Base-by-base conservation (phyloP, 768 basidiomycete genomes). In the Tulasnella sp. region DNA sequence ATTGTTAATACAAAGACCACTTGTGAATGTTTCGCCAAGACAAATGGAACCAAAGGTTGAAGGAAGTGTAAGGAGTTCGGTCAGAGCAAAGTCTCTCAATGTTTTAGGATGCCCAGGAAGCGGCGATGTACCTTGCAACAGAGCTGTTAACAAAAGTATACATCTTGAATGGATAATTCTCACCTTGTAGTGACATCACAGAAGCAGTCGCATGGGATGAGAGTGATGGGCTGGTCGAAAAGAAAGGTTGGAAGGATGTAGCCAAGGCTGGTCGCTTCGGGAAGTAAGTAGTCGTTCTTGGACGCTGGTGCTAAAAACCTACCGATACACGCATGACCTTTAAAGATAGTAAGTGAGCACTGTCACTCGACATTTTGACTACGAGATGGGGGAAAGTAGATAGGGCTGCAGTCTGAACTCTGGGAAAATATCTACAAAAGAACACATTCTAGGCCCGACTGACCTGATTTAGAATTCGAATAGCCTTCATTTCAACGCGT, bases 281-380 rank as follows among this genome's bases (percentile, higher is more conserved):
- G 28, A 19, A 40, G 20, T 15, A 44, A 35, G 41, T 13, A 0
- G 29, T 16, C 20, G 16, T 27, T 40, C 44, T 37, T 40, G 25
- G 27, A 15, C 19, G 15, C 6, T 28, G n/a, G 16, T 13, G 20
- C 20, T 32, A 37, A 20, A 41, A 33, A 22, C 84, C 65, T 67
- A 89, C 86, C 63, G 85, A 88, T 53, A 86, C 75, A 48, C 86
- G 76, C 82, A 89, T 89, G 52, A 88, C 86, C 65, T 89, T 89
- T 58, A 89, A 69, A 3, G 86, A 81, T 35, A 89, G 62, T 32
- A 80, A 67, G 63, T 87, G 83, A 8, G 54, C 25, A 25, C 19
- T 20, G 22, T 54, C 53, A n/a, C n/a, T n/a, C n/a, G n/a, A n/a
- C n/a, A n/a, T n/a, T n/a, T n/a, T n/a, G n/a, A n/a, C n/a, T n/a